phyloP scores from a whole-genome alignment of 768 basidiomycete species.

The Rhodotorula toruloides region DNA sequence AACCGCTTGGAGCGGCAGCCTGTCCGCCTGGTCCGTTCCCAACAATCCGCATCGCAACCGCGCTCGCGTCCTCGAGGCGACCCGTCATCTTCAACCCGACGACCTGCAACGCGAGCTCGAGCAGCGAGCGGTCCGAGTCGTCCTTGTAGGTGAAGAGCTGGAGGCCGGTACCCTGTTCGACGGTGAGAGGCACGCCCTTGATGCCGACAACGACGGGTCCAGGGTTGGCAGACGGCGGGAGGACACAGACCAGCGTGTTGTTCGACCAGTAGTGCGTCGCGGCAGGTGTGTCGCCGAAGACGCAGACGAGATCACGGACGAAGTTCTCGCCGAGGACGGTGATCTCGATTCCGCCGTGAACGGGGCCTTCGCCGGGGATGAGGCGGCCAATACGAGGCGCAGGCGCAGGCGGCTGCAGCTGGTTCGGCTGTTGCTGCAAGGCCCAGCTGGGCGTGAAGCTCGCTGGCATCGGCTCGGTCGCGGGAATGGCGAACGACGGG shows the following conservation, averaged over 20 bases:
- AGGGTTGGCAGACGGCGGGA: conserved; percentile 73
- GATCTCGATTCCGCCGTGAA: conserved; percentile 72
- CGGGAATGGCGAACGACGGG: conserved; percentile 29
- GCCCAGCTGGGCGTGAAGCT: conserved; percentile 21
- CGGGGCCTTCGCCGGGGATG: conserved; percentile 47
- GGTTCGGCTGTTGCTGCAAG: conserved; percentile 21
- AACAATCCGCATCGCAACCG: conserved; percentile 88
- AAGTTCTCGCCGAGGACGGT: conserved; percentile 91
- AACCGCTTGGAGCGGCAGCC: background rate
- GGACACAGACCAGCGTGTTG: conserved; percentile 81
- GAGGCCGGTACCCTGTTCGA: conserved; percentile 51
- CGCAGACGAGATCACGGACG: conserved; percentile 55
- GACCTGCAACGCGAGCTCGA: conserved; percentile 92
- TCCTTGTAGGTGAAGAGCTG: conserved; percentile 81
- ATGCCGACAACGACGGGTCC: conserved; percentile 90
- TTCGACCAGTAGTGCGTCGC: conserved; percentile 88
- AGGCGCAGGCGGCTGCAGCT: conserved; percentile 5
- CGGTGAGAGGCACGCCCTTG: conserved; percentile 57
- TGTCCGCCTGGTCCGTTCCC: conserved; percentile 52
- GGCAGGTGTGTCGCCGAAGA: conserved; percentile 78
- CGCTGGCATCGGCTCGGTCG: conserved; percentile 21
- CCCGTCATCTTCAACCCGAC: conserved; percentile 96
- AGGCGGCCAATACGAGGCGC: conserved; percentile 50
- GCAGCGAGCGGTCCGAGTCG: conserved; percentile 83
- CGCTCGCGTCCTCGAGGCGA: conserved; percentile 85